Evolutionary conservation across 805 yeast species (phyloP).

Genomic region (Wickerhamomyces mucosus): DNA sequence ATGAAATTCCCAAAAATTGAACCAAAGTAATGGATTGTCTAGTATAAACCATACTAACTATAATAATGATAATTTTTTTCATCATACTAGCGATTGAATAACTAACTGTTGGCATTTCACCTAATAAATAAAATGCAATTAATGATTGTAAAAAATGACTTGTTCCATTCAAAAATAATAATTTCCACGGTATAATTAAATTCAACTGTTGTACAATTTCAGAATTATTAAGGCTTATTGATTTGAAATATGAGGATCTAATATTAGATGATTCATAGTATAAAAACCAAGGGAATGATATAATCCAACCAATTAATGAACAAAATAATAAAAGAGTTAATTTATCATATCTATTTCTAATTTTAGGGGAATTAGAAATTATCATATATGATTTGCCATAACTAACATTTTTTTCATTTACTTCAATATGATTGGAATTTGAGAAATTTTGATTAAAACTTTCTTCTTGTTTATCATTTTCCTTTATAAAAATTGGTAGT

Average conservation of each 20-base stretch:
- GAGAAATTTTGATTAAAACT: slow-evolving; percentile 3
- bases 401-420: slow-evolving; percentile 6
- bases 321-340: slow-evolving; percentile 75
- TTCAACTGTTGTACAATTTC: slow-evolving; percentile 12
- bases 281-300: slow-evolving; percentile 69
- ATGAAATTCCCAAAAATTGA: slow-evolving; percentile 40
- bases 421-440: slow-evolving; percentile 7
- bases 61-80: slow-evolving; percentile 79
- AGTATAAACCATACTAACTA: slow-evolving; percentile 61
- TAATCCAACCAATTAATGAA: slow-evolving; percentile 58
- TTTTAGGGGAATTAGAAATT: too few species aligned
- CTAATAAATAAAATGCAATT: slow-evolving; percentile 72
- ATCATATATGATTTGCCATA: too few species aligned
- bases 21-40: slow-evolving; percentile 35
- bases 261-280: slow-evolving; percentile 44
- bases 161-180: slow-evolving; percentile 57
- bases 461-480: slow-evolving; percentile 8
- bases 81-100: slow-evolving; percentile 82
- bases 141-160: slow-evolving; percentile 75
- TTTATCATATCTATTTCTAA: slow-evolving; percentile 55
- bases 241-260: slow-evolving; percentile 6
- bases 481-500: slow-evolving; percentile 1
- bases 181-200: slow-evolving; percentile 30
- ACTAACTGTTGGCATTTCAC: slow-evolving; percentile 73
- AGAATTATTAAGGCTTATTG: slow-evolving; percentile 13